Conservation (phyloP, 2,329 filamentous ascomycete species). For the Aspergillus sp. region DNA sequence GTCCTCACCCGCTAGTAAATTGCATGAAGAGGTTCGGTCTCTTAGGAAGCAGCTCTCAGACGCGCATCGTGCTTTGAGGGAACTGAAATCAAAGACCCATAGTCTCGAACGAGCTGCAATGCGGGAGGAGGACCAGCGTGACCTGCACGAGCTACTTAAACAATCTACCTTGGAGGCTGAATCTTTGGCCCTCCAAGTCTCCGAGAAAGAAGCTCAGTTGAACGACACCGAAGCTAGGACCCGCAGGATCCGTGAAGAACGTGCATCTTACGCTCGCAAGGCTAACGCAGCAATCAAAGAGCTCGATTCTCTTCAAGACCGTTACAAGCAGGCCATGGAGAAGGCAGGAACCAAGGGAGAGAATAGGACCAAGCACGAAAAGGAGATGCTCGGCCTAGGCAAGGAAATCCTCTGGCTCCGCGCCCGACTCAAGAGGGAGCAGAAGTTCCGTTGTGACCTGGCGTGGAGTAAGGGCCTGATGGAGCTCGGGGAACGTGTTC, state of each 20-base stretch:
- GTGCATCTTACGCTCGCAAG: conserved; percentile 41
- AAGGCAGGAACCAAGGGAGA: conserved; percentile 42
- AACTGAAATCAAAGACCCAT: conserved; percentile 52
- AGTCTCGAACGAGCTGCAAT: conserved; percentile 52
- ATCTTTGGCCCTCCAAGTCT: conserved; percentile 70
- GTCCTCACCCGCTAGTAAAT: conserved; percentile 48
- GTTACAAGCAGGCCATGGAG: conserved; percentile 62
- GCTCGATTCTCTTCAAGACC: conserved; percentile 53
- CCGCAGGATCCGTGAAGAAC: conserved; percentile 57
- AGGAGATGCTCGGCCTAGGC: conserved; percentile 75
- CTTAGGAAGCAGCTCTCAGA: conserved; percentile 62
- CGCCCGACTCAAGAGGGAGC: conserved; percentile 76
- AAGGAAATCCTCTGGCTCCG: conserved; percentile 92
- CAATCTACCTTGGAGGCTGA: conserved; percentile 54
- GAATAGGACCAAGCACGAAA: conserved; percentile 51
- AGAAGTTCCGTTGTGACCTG: conserved; percentile 74
- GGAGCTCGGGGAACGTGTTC: conserved; percentile 68
- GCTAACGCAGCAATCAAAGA: conserved; percentile 42
- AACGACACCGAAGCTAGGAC: conserved; percentile 60
- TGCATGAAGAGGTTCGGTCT: conserved; percentile 55
- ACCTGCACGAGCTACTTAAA: conserved; percentile 48
- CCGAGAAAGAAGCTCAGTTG: conserved; percentile 67
- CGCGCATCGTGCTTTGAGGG: conserved; percentile 60
- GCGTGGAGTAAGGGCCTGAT: conserved; percentile 87
- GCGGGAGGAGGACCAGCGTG: conserved; percentile 43